phyloP scores from a whole-genome alignment of 495 filamentous ascomycete genomes.

The Tuber microsphaerosporum region DNA sequence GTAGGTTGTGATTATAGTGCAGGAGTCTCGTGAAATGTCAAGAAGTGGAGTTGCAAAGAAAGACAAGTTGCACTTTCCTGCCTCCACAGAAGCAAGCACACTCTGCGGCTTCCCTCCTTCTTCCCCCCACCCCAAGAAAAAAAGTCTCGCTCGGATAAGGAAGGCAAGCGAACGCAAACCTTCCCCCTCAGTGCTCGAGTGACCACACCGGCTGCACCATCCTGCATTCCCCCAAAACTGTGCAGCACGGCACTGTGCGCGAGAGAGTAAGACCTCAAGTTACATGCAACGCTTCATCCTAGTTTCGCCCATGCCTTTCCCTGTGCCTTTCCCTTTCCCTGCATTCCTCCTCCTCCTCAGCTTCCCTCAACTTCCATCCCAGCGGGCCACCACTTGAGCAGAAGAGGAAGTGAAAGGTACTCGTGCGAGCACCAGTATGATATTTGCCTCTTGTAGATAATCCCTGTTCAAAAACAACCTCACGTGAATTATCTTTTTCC shows the following conservation, averaged over 20 bases:
- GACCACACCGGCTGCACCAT: background rate
- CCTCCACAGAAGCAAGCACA: background rate
- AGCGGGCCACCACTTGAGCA: background rate
- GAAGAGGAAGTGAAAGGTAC: background rate
- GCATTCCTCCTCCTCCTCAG: background rate
- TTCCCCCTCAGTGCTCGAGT: background rate
- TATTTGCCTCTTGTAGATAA: background rate
- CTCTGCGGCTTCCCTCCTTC: too few relatives aligned
- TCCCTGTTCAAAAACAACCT: background rate
- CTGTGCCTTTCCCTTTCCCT: background rate
- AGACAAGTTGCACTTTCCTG: background rate
- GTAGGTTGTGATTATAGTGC: background rate
- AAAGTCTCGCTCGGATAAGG: background rate
- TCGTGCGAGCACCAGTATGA: too few relatives aligned
- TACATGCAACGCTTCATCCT: background rate
- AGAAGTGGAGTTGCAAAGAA: background rate
- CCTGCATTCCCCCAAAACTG: background rate
- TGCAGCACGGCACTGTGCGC: background rate
- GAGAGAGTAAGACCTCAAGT: background rate
- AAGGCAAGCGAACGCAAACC: background rate
- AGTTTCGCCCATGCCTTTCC: background rate
- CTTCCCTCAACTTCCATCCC: background rate
- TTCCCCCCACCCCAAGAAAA: background rate
- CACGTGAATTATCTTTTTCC: background rate
- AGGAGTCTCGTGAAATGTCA: background rate